Base-by-base conservation (phyloP, 345 rosid species). In the Sisymbrium irio region DNA sequence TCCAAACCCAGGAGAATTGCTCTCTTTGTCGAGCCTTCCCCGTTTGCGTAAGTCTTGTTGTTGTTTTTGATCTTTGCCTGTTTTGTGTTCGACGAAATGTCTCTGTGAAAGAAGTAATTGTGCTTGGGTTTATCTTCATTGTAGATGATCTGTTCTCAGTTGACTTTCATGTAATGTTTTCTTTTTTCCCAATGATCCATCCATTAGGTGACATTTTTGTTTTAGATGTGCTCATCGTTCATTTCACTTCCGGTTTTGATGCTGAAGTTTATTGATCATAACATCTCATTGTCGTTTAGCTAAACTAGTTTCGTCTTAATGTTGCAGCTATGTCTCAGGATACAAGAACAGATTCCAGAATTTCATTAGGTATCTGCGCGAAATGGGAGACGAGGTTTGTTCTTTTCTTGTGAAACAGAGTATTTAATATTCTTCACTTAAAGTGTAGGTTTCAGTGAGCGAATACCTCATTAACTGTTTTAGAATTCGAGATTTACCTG, bases 291-390 rank as follows among this genome's bases (percentile, higher is more conserved):
- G 20, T 56, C 19, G 3, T n/a, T 7, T 9, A 45, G 20, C 33
- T n/a, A 36, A 50, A 50, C 19, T 22, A 78, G n/a, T 46, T 4
- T 69, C 27, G n/a, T 75, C 74, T 82, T 73, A 12, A 39, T 63
- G 65, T 80, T 77, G 81, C 97, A 95, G 99, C 15, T 95, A 95
- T 81, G 91, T 95, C 36, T 95, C 99, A 4, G 99, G 99, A 25
- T 95, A 95, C 70, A 95, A 95, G 65, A 95, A 95, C 76, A 86
- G 99, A 47, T 95, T 92, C 86, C 99, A 95, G 85, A 95, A 95
- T 76, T 95, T 95, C 67, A 95, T 95, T 65, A 92, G 77, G 77
- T 88, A 89, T 74, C 84, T 95, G 49, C 86, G 98, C 22, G 99
- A 95, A 85, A 87, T 92, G 97, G 99, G 98, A 47, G 99, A 95